These are phyloP conservation scores for Xylaria nigripes DNA, from an alignment of 495 filamentous ascomycete species.

Conservation along the genomic window DNA sequence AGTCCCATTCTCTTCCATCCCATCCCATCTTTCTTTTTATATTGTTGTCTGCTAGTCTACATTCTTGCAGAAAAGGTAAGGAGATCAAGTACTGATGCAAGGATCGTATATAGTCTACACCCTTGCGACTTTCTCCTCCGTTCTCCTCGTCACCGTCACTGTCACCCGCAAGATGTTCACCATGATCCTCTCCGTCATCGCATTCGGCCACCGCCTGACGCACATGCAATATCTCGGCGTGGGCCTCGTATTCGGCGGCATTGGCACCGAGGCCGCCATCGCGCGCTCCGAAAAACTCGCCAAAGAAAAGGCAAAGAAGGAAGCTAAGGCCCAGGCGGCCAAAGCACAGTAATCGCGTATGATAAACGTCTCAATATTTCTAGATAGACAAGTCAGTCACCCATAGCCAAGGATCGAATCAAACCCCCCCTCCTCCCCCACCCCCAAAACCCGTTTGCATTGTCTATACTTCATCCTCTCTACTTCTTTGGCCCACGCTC, in stretches of 20 bases:
- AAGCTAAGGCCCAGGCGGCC: slow-evolving; percentile 35
- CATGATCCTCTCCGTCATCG: slow-evolving; percentile 91
- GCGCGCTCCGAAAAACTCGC: slow-evolving; percentile 74
- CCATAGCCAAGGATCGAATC: no score
- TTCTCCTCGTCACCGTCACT: slow-evolving; percentile 91
- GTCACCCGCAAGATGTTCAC: slow-evolving; percentile 98
- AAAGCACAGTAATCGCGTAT: slow-evolving; percentile 24
- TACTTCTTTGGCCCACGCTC: no score
- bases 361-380: no score
- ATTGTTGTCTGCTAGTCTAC: neutral
- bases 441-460: no score
- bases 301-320: slow-evolving; percentile 60
- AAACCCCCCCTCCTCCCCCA: no score
- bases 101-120: slow-evolving; percentile 62
- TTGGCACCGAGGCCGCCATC: slow-evolving; percentile 82
- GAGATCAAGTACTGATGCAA: slow-evolving; percentile 8
- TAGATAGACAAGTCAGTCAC: no score
- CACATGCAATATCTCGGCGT: slow-evolving; percentile 89
- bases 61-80: neutral
- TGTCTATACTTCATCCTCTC: no score
- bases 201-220: slow-evolving; percentile 82
- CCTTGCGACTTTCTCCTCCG: slow-evolving; percentile 77
- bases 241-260: slow-evolving; percentile 84
- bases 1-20: slow-evolving; percentile 19
- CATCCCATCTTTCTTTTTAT: neutral